Base-by-base conservation (phyloP, 2,329 filamentous ascomycete genomes). In the Hymenoscyphus linearis region DNA sequence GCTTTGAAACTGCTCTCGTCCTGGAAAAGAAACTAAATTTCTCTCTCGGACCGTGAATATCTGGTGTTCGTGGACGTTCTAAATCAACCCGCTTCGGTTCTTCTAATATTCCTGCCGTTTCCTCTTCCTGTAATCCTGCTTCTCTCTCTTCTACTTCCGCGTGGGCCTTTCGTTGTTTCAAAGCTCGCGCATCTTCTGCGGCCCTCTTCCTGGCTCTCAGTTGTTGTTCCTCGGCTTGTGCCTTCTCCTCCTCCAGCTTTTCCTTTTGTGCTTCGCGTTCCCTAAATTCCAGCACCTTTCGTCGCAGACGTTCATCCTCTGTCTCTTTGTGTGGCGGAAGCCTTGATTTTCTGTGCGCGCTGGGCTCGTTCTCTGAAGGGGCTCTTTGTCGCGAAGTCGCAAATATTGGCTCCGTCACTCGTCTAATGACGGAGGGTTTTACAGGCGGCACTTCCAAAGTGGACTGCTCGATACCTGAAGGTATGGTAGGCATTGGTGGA, bases 71-170 rank as follows among this genome's bases (percentile, higher is more conserved):
- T 27, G 68, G 64, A 40, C 72, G 62, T 57, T 72, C 70, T 57
- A 74, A 59, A 64, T 74, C 72, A 60, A 70, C 72, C 14, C 66
- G 62, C 64, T 73, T 73, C 57, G 72, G 70, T 55, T 70, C 69
- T 31, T 64, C 69, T 40, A 74, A 60, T 35, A 69, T 36, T 25
- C 59, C 62, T 36, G 63, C 65, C 2, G 66, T 60, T 26, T 71
- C 67, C 57, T 67, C 69, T 9, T 68, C 68, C 25, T 55, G 61
- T 52, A 64, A 22, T 18, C 62, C 53, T 6, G 63, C 58, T 4
- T 63, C 52, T 44, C 67, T 35, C 26, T 60, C 60, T 50, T 64
- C 60, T 35, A 57, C 54, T 25, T 59, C 52, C 2, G 56, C 57
- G 10, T 55, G 18, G 7, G 52, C 26, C 31, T 59, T 62, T 35